Conservation (phyloP, 306 rosid species). For the Alnus rubra region DNA sequence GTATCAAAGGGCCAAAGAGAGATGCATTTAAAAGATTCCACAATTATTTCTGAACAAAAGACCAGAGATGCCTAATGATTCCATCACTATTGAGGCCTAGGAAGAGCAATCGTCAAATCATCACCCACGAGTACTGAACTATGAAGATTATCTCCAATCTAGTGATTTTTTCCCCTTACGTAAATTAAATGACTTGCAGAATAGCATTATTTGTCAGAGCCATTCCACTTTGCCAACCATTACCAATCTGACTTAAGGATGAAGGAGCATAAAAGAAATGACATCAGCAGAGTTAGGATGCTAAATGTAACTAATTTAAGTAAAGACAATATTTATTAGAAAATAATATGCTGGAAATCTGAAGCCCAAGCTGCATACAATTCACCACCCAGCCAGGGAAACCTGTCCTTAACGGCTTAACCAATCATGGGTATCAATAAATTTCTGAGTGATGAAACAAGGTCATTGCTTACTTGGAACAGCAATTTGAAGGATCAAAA, state of each 20-base stretch:
- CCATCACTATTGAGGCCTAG: not conserved
- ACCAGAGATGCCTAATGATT: not conserved
- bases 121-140: not conserved
- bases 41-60: not conserved
- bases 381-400: not conserved
- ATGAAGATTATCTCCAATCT: not conserved
- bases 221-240: not conserved
- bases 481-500: not conserved
- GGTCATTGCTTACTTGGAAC: not conserved
- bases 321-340: not conserved
- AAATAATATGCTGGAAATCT: not conserved
- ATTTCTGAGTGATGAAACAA: not conserved
- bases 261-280: not conserved
- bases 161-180: not conserved
- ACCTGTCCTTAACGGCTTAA: not conserved
- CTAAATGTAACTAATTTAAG: not conserved
- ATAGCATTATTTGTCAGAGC: not conserved
- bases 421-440: not conserved
- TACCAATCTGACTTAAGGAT: not conserved
- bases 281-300: not conserved
- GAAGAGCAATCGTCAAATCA: not conserved
- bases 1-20: not conserved
- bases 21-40: not conserved
- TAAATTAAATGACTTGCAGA: not conserved
- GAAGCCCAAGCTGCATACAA: not conserved